Evolutionary conservation across 2,329 filamentous ascomycete species (phyloP).

Genomic region (Aspergillus udagawae): DNA sequence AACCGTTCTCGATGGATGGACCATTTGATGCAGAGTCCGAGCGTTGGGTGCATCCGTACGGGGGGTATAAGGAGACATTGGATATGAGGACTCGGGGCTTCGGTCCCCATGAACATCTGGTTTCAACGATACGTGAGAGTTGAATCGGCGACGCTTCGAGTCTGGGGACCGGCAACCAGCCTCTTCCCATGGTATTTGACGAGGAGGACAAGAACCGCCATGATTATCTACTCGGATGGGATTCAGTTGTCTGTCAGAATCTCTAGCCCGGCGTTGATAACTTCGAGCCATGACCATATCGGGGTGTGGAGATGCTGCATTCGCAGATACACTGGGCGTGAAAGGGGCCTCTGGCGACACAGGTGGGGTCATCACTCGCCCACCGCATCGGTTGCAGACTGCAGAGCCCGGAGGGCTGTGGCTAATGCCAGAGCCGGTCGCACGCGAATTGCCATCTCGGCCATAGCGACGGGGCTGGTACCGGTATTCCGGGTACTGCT

Average conservation of each 20-base stretch:
- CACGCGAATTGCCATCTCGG: slow-evolving; percentile 49
- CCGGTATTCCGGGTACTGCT: slow-evolving; percentile 87
- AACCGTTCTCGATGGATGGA: slow-evolving; percentile 51
- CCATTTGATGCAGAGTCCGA: slow-evolving; percentile 46
- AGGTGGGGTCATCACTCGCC: slow-evolving; percentile 45
- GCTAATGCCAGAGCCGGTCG: slow-evolving; percentile 29
- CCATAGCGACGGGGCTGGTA: slow-evolving; percentile 77
- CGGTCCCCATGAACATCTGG: slow-evolving; percentile 37
- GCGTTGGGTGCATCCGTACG: slow-evolving; percentile 30
- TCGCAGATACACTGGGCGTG: slow-evolving; percentile 30
- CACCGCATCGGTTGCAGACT: slow-evolving; percentile 43
- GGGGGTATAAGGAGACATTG: slow-evolving; percentile 43
- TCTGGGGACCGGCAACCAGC: slow-evolving; percentile 49
- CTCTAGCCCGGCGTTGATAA: slow-evolving; percentile 20
- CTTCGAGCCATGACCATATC: slow-evolving; percentile 22
- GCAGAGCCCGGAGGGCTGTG: slow-evolving; percentile 36
- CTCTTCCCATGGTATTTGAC: slow-evolving; percentile 28
- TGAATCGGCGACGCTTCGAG: slow-evolving; percentile 60
- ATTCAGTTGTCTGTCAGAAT: slow-evolving; percentile 20
- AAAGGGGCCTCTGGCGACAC: slow-evolving; percentile 40
- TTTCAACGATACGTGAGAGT: slow-evolving; percentile 39
- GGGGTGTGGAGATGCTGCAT: slow-evolving; percentile 26
- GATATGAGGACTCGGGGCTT: slow-evolving; percentile 39
- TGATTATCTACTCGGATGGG: slow-evolving; percentile 22
- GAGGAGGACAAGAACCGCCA: slow-evolving; percentile 19